phyloP scores from a whole-genome alignment of 225 moss, liverwort and hornwort species.

The Bryoerythrophyllum caledonicum region DNA sequence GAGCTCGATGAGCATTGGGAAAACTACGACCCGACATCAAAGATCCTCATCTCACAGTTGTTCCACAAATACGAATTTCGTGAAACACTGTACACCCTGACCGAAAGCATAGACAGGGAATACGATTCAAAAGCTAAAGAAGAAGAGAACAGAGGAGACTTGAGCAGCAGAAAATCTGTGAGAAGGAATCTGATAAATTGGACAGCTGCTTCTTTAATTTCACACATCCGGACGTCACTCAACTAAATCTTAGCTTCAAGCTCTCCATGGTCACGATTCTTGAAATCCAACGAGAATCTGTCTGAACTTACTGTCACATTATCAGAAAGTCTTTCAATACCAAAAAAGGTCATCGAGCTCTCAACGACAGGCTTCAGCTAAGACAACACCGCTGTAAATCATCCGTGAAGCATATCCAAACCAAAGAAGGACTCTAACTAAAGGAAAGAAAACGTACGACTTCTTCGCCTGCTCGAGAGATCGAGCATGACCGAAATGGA shows the following conservation, averaged over 20 bases:
- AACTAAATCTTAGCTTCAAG: not conserved
- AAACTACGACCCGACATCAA: not conserved
- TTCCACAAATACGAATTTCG: not conserved
- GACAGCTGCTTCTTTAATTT: not conserved
- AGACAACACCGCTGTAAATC: not conserved
- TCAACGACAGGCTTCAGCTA: not conserved
- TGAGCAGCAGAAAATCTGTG: not conserved
- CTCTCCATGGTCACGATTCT: not conserved
- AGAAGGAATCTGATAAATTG: not conserved
- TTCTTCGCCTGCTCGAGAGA: slow-evolving; percentile 99
- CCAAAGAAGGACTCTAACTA: not conserved
- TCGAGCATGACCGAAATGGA: slow-evolving; percentile 94
- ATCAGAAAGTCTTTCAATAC: not conserved
- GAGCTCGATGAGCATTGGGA: slow-evolving; percentile 8
- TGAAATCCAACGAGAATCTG: not conserved
- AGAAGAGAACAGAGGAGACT: not conserved
- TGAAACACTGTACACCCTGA: not conserved
- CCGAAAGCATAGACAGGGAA: not conserved
- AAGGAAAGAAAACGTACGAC: slow-evolving; percentile 57
- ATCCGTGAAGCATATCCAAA: not conserved
- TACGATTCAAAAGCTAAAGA: not conserved
- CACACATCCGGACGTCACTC: not conserved
- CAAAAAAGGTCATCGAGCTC: not conserved
- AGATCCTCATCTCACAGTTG: not conserved
- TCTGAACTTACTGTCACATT: not conserved